Conservation (phyloP, 768 basidiomycete species). For the Mycena vulgaris region DNA sequence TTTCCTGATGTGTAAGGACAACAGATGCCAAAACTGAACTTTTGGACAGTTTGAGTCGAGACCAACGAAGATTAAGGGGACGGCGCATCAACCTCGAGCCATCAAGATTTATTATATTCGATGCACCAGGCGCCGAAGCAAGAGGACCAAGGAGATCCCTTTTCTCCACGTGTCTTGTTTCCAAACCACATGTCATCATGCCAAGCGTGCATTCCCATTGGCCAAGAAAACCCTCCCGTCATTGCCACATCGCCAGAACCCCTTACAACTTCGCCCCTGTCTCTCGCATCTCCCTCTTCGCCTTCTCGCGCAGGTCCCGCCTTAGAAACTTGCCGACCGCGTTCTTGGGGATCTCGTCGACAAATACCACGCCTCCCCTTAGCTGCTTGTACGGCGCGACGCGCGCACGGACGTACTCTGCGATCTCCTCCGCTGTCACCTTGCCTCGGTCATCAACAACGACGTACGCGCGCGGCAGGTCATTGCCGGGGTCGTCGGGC, state of each 20-base stretch:
- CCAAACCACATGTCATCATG: not conserved
- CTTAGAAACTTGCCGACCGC: conserved; percentile 26
- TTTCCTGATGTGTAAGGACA: conserved; percentile 20
- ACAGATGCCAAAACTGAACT: not conserved
- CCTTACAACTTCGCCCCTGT: conserved; percentile 26
- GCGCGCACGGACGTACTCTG: conserved; percentile 25
- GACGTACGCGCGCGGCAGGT: conserved; percentile 26
- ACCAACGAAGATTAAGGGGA: not conserved
- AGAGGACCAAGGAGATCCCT: not conserved
- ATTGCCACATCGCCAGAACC: conserved; percentile 20
- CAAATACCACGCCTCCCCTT: conserved; percentile 30
- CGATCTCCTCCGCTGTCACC: conserved; percentile 26
- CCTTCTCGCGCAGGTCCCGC: conserved; percentile 28
- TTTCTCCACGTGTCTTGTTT: not conserved
- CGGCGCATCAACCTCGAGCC: not conserved
- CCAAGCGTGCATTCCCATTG: conserved; percentile 10
- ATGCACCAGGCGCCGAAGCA: not conserved
- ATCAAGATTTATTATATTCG: conserved; percentile 1
- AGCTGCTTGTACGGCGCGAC: conserved; percentile 28
- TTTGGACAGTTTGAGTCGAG: conserved; percentile 1
- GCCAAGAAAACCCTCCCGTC: conserved; percentile 24
- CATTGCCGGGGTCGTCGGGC: conserved; percentile 25
- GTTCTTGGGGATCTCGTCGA: conserved; percentile 29
- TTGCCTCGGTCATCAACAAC: conserved; percentile 27
- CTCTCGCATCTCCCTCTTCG: conserved; percentile 27